Evolutionary conservation across 495 filamentous ascomycete genomes (phyloP).

Genomic region (Elasticomyces elasticus): DNA sequence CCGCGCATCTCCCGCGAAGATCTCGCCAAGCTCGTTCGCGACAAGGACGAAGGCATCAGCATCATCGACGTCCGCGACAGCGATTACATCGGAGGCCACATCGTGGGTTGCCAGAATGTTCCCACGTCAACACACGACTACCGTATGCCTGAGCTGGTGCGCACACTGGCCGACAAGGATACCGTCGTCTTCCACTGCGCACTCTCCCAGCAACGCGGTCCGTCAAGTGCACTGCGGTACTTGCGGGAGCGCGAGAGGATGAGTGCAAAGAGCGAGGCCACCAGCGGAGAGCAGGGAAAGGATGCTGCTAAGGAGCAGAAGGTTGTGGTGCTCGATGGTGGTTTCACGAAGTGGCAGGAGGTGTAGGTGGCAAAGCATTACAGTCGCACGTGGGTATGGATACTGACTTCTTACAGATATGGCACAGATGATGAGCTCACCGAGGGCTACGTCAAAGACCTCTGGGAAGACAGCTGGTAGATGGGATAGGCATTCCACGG

Average conservation of each 20-base stretch:
- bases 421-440: constrained; percentile 73
- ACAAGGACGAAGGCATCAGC: constrained; percentile 47
- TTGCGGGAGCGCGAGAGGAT: constrained; percentile 51
- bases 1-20: constrained; percentile 53
- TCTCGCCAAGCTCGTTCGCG: constrained; percentile 49
- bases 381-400: constrained; percentile 24
- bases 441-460: constrained; percentile 72
- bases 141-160: constrained; percentile 69
- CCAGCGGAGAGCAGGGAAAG: constrained; percentile 21
- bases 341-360: constrained; percentile 90
- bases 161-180: constrained; percentile 65
- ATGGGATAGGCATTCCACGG: no score
- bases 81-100: constrained; percentile 92
- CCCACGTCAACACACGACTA: constrained; percentile 64
- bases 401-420: constrained; percentile 30
- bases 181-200: constrained; percentile 91
- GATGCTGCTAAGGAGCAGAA: constrained; percentile 36
- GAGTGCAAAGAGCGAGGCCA: constrained; percentile 31
- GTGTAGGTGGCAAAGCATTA: constrained; percentile 35
- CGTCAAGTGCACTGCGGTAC: constrained; percentile 59
- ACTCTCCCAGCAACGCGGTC: constrained; percentile 80
- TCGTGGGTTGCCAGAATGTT: constrained; percentile 58
- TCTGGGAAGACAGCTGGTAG: constrained; percentile 52
- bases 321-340: constrained; percentile 72
- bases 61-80: constrained; percentile 85